Evolutionary conservation across 306 rosid species (phyloP), one percentile per base, ranked within the genome.

Genomic region (Cajanus cajan): DNA sequence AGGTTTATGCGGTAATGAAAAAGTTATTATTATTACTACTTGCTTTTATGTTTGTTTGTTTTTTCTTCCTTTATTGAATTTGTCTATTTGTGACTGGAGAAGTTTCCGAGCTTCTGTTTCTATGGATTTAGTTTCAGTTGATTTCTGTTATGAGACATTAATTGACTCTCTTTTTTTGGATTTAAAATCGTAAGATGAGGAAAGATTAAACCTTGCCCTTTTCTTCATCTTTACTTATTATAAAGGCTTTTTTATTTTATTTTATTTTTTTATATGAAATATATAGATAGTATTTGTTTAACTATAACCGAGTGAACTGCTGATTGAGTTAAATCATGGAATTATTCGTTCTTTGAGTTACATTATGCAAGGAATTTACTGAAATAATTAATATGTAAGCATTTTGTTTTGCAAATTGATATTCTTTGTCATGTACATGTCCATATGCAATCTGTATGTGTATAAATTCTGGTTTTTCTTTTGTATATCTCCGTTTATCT

Each of bases 1-100:
- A 83, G 79, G 57, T 86, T 67, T 79, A 58, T 85, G 54, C 41
- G 90, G 94, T 87, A 88, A 78, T 73, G 25, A 41, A 78, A 82
- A 80, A 52, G 80, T 54, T 80, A 76, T 68, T 21, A 6, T 79
- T 76, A 8, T 71, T 77, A 25, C 8, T 36, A 58, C 77, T 37
- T 28, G 2, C 52, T 47, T 19, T 39, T 15, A 14, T 12, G 43
- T 15, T 15, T 14, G 68, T n/a, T n/a, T 61, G 19, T 65, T 52
- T 36, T 62, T 43, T 71, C 71, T 81, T 57, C 70, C 31, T 78
- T 75, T 74, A 15, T 62, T 79, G 37, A 64, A 16, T 74, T 45
- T 69, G 50, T 76, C 74, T 52, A 43, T 82, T 70, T 0, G 18
- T 74, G 25, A 19, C 39, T 21, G 22, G 75, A 65, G 39, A 40